phyloP scores from a whole-genome alignment of 768 basidiomycete species.

The Xanthoconium purpureum region DNA sequence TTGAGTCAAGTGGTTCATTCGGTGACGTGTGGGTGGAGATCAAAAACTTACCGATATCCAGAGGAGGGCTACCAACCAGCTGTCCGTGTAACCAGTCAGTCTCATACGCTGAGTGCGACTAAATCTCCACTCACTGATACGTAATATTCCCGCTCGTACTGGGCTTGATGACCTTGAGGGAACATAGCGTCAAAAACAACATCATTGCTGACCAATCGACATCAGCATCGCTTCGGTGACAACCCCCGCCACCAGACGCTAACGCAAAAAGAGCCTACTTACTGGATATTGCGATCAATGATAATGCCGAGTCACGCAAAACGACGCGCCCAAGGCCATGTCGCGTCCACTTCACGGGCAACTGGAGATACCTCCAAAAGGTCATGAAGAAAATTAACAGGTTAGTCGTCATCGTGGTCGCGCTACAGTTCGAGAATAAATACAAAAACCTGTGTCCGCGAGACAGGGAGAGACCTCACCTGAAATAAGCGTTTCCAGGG shows the following conservation, averaged over 20 bases:
- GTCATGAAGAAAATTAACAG: conserved; percentile 16
- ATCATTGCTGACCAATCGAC: conserved; percentile 6
- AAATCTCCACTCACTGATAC: conserved; percentile 14
- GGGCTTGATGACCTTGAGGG: conserved; percentile 4
- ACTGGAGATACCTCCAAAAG: conserved; percentile 14
- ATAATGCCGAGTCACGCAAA: conserved; percentile 14
- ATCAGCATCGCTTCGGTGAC: background rate
- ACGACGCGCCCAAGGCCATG: conserved; percentile 3
- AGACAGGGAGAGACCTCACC: conserved; percentile 2
- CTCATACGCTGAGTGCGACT: background rate
- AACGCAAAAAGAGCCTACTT: conserved; percentile 4
- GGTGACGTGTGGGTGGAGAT: background rate
- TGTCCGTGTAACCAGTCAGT: background rate
- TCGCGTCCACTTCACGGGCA: conserved; percentile 8
- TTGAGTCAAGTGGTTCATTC: background rate
- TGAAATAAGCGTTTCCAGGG: conserved; percentile 14
- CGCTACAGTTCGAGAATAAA: background rate
- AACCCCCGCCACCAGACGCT: background rate
- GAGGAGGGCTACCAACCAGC: conserved; percentile 17
- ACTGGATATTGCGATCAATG: conserved; percentile 2
- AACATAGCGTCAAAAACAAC: conserved; percentile 17
- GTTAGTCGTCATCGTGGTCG: conserved; percentile 17
- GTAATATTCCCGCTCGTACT: conserved; percentile 15
- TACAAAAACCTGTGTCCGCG: background rate
- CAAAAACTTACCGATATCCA: conserved; percentile 16